phyloP scores from a whole-genome alignment of 805 yeast genomes.

The Candida morakotiae region DNA sequence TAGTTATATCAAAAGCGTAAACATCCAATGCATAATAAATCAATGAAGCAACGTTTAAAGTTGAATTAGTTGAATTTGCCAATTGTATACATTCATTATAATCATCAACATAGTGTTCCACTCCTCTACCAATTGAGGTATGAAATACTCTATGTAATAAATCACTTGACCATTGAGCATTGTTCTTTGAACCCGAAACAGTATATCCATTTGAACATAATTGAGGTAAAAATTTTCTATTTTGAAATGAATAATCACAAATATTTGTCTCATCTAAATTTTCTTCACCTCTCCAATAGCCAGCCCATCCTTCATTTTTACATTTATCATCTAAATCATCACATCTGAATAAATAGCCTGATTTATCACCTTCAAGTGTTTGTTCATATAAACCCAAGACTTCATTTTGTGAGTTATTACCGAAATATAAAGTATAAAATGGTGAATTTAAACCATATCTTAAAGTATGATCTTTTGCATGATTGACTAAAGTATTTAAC shows the following conservation, averaged over 20 bases:
- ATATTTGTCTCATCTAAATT: conserved; percentile 35
- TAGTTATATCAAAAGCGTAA: conserved; percentile 16
- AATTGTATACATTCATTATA: conserved; percentile 28
- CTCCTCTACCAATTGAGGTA: conserved; percentile 26
- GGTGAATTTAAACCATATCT: conserved; percentile 28
- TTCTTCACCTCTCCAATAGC: conserved; percentile 34
- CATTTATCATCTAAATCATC: conserved; percentile 38
- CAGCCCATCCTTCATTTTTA: conserved; percentile 31
- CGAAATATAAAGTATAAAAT: conserved; percentile 32
- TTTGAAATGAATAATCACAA: conserved; percentile 33
- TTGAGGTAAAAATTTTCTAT: conserved; percentile 25
- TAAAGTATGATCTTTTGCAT: conserved; percentile 32
- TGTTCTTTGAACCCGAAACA: conserved; percentile 18
- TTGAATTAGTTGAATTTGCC: conserved; percentile 32
- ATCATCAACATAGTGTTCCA: conserved; percentile 34
- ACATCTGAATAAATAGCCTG: conserved; percentile 32
- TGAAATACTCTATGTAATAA: conserved; percentile 37
- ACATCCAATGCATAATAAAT: conserved; percentile 15
- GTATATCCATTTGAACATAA: conserved; percentile 33
- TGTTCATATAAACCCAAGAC: conserved; percentile 34
- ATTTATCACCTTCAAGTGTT: conserved; percentile 28
- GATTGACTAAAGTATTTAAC: conserved; percentile 24
- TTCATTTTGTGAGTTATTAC: conserved; percentile 26
- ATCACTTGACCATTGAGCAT: conserved; percentile 32
- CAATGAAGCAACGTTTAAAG: conserved; percentile 25